Conservation (phyloP, 1,284 basidiomycete species). For the Sporisorium scitamineum region DNA sequence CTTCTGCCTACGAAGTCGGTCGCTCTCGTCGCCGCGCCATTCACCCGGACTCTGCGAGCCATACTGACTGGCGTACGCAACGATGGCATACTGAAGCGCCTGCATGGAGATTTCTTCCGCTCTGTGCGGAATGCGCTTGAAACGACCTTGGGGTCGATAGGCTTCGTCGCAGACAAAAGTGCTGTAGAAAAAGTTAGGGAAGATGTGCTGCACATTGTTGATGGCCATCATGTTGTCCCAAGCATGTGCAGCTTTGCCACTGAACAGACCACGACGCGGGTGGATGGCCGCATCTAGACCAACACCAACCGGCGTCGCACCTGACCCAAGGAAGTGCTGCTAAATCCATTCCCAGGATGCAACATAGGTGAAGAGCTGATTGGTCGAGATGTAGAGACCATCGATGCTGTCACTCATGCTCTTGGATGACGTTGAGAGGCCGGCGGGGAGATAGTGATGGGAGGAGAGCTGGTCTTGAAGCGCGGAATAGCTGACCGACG, state of each 20-base stretch:
- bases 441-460: slow-evolving; percentile 29
- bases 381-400: slow-evolving; percentile 42
- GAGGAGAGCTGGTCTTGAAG: slow-evolving; percentile 45
- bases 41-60: slow-evolving; percentile 39
- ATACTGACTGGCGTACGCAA: slow-evolving; percentile 47
- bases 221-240: slow-evolving; percentile 42
- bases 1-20: slow-evolving; percentile 24
- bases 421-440: slow-evolving; percentile 32
- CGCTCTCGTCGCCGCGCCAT: slow-evolving; percentile 26
- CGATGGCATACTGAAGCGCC: slow-evolving; percentile 42
- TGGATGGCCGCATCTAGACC: slow-evolving; percentile 32
- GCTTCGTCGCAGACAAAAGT: slow-evolving; percentile 45
- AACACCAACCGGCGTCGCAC: slow-evolving; percentile 28
- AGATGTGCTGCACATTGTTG: slow-evolving; percentile 36
- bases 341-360: slow-evolving; percentile 45
- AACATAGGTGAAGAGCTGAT: slow-evolving; percentile 43
- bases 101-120: slow-evolving; percentile 48
- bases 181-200: slow-evolving; percentile 47
- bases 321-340: slow-evolving; percentile 40
- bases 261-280: slow-evolving; percentile 36
- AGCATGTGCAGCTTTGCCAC: slow-evolving; percentile 15
- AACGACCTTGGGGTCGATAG: slow-evolving; percentile 25
- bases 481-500: slow-evolving; percentile 37
- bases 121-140: slow-evolving; percentile 29
- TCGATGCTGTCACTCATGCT: slow-evolving; percentile 36